phyloP scores from a whole-genome alignment of 2,329 filamentous ascomycete genomes.

The Amylocarpus encephaloides region DNA sequence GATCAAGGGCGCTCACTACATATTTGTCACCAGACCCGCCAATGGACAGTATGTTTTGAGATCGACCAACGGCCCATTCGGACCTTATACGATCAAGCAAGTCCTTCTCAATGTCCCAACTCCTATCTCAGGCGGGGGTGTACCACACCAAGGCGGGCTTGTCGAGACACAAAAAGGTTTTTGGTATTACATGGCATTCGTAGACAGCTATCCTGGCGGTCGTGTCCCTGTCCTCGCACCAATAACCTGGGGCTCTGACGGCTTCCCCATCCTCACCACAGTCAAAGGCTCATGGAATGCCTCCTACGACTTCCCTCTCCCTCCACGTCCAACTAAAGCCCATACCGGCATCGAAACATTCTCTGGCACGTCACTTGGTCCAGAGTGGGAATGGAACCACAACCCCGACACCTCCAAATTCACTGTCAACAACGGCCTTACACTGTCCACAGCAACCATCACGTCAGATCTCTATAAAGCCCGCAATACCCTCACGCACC shows the following conservation, averaged over 20 bases:
- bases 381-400: conserved; percentile 56
- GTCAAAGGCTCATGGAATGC: background rate
- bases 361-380: conserved; percentile 34
- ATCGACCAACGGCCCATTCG: conserved; percentile 43
- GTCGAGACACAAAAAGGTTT: conserved; percentile 44
- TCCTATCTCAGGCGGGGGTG: conserved; percentile 40
- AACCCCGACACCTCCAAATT: conserved; percentile 48
- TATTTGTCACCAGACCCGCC: conserved; percentile 43
- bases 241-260: conserved; percentile 44
- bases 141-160: conserved; percentile 50
- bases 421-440: conserved; percentile 39
- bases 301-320: background rate
- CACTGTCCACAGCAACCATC: conserved; percentile 42
- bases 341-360: conserved; percentile 39
- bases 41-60: conserved; percentile 41
- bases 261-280: conserved; percentile 38
- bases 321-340: background rate
- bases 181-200: conserved; percentile 56
- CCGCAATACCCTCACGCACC: conserved; percentile 42
- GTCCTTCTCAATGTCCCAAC: conserved; percentile 37
- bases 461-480: conserved; percentile 45
- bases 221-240: conserved; percentile 52
- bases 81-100: conserved; percentile 43
- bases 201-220: conserved; percentile 49
- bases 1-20: conserved; percentile 49